Conservation (phyloP, 2,329 filamentous ascomycete genomes). For the Juglanconis sp. region DNA sequence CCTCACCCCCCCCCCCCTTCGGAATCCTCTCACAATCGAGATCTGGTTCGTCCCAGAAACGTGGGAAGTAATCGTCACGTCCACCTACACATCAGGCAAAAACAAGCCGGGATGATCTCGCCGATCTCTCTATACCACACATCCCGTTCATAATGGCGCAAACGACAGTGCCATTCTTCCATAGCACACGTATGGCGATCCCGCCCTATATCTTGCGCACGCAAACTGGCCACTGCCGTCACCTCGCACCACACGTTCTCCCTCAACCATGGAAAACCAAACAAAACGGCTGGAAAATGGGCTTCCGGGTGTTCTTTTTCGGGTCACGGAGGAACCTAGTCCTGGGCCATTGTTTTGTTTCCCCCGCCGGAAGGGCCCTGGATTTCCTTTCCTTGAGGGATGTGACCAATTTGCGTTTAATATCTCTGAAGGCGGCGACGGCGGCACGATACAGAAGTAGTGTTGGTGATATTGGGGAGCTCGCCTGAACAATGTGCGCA, state of each 20-base stretch:
- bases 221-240: background rate
- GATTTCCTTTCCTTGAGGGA: background rate
- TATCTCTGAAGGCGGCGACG: background rate
- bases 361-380: background rate
- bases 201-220: background rate
- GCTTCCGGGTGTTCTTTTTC: background rate
- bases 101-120: background rate
- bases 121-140: background rate
- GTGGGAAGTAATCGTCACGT: background rate
- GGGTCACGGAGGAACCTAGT: background rate
- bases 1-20: background rate
- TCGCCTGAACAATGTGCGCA: background rate
- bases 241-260: background rate
- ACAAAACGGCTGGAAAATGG: background rate
- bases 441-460: background rate
- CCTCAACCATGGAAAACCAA: background rate
- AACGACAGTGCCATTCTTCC: background rate
- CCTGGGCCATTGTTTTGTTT: background rate
- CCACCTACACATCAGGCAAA: background rate
- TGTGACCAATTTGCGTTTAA: background rate
- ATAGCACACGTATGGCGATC: background rate
- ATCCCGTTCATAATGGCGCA: background rate
- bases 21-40: background rate
- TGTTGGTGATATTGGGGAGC: too few relatives aligned
- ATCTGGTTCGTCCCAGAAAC: background rate